Conservation (phyloP, 139 green algal genomes). For the Medakamo hakoo region DNA sequence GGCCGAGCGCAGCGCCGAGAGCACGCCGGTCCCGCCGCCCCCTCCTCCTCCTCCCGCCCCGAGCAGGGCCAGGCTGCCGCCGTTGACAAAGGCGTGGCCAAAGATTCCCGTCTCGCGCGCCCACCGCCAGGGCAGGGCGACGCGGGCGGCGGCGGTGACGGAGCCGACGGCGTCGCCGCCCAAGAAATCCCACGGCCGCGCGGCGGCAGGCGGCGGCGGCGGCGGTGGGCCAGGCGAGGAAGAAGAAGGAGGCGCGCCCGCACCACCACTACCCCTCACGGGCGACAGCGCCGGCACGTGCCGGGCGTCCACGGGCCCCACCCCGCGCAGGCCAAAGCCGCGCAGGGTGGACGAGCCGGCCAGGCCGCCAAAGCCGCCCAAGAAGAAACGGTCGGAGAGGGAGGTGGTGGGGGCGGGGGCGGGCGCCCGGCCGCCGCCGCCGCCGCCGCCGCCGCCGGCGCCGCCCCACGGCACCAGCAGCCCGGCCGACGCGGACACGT, state of each 20-base stretch:
- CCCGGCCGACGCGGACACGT: neutral
- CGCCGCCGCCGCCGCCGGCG: too few species aligned
- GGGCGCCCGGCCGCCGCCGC: too few species aligned
- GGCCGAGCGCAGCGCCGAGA: neutral
- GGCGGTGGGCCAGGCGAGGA: too few species aligned
- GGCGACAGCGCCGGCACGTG: neutral
- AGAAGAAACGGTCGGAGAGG: conserved; percentile 19
- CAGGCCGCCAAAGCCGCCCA: conserved; percentile 17
- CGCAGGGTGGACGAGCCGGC: conserved; percentile 13
- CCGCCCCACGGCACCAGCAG: neutral
- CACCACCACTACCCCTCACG: too few species aligned
- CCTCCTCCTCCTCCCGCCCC: neutral
- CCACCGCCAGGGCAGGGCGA: conserved; percentile 14
- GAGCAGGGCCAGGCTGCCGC: conserved; percentile 26
- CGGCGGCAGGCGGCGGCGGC: too few species aligned
- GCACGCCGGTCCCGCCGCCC: too few species aligned
- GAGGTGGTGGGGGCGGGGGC: too few species aligned
- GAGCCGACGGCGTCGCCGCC: neutral
- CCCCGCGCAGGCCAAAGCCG: conserved; percentile 21
- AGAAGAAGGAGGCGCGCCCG: too few species aligned
- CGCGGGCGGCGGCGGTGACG: neutral
- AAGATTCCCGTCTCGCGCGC: conserved; percentile 13
- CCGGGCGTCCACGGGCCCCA: conserved; percentile 17
- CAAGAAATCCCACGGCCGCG: neutral
- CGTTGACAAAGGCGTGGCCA: conserved; percentile 38